Evolutionary conservation across 805 yeast species (phyloP), one percentile per base, ranked within the genome.

Genomic region (Teunomyces gatunensis): DNA sequence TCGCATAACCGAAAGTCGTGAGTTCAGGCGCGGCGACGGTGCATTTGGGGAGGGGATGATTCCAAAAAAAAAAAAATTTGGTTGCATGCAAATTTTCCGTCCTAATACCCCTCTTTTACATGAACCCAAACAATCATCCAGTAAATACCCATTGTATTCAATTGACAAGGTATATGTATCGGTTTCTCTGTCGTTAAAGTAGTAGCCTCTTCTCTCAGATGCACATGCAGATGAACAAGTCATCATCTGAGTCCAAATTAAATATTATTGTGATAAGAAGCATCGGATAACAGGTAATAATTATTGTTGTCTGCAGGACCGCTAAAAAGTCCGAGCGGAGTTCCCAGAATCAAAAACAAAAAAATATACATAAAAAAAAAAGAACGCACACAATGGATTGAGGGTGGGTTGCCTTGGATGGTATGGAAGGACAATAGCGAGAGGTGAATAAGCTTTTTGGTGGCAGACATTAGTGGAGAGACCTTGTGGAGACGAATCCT

Each of bases 11-110:
- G 39, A 36, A 18, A 23, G 27, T 25, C 20, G 17, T 33, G 36
- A 18, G 25, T n/a, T 23, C 7, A 20, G 40, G 40, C 10, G 40
- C 40, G 40, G 29, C 40, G 40, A 15, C 40, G 13, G 29, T 9
- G 11, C 27, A 6, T 23, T 27, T 18, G 20, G 40, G 40, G 40
- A 37, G 40, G 40, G 40, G 40, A 37, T 17, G 25, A 12, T 35
- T 9, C 23, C 18, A 32, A 13, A 13, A 32, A 32, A 30, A 32
- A 32, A 30, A 32, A 32, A 32, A 13, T 13, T 32, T 32, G 34
- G 34, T 32, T 37, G 40, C 40, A 23, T 37, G 40, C 40, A 37
- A 37, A 37, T 37, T 37, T 37, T 37, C 40, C 40, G 40, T 12
- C 40, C 18, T 7, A 37, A 21, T 37, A 37, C 40, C 40, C 40